Evolutionary conservation across 208 protist genomes (phyloP).

Genomic region (Borovskyia barvae): DNA sequence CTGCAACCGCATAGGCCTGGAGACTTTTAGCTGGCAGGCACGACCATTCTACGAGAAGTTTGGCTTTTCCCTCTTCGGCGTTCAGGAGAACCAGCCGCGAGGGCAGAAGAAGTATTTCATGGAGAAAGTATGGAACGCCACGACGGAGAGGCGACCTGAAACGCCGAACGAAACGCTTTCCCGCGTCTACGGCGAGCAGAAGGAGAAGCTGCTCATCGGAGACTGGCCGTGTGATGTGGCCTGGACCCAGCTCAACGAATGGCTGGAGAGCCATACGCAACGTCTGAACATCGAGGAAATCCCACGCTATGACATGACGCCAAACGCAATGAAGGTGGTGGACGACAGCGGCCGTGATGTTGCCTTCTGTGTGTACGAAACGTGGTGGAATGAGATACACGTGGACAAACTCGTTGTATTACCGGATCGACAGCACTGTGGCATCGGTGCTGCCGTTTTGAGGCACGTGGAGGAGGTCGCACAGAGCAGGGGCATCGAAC

Average conservation of each 20-base stretch:
- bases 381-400: constrained; percentile 31
- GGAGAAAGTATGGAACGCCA: constrained; percentile 28
- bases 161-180: neutral
- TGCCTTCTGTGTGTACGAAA: constrained; percentile 28
- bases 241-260: constrained; percentile 5
- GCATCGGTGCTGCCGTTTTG: constrained; percentile 23
- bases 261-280: constrained; percentile 20
- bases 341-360: constrained; percentile 1
- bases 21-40: constrained; percentile 54
- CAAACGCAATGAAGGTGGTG: constrained; percentile 13
- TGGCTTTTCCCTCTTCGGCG: constrained; percentile 32
- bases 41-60: constrained; percentile 40
- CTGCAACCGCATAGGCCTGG: constrained; percentile 29
- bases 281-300: constrained; percentile 4
- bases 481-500: constrained; percentile 9
- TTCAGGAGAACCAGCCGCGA: constrained; percentile 25
- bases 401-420: constrained; percentile 19
- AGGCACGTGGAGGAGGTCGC: constrained; percentile 20
- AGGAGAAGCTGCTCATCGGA: constrained; percentile 9
- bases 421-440: constrained; percentile 7
- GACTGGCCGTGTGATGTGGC: constrained; percentile 2
- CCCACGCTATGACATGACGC: constrained; percentile 14
- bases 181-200: neutral
- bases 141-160: no score
- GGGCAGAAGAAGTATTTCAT: constrained; percentile 35